Evolutionary conservation across 164 flowering plant species (phyloP).

Genomic region (Vitis cinerea): DNA sequence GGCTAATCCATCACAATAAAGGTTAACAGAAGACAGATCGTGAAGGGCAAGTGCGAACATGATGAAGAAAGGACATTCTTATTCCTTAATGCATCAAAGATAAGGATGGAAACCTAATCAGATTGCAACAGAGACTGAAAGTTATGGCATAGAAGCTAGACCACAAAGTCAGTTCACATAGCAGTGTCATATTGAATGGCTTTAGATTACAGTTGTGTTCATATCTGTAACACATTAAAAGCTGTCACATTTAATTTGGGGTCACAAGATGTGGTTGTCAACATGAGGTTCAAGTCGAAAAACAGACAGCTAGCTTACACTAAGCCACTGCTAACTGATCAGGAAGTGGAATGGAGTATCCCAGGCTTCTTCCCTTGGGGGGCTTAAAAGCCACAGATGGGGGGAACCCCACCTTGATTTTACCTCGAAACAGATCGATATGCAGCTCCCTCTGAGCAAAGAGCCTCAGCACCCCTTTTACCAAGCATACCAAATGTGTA

Average conservation of each 20-base stretch:
- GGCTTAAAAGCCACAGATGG: not conserved
- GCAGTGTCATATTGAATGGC: not conserved
- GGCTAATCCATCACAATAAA: not conserved
- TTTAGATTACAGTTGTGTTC: not conserved
- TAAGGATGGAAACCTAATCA: slow-evolving; percentile 11
- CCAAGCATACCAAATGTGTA: too few species aligned
- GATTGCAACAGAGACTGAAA: not conserved
- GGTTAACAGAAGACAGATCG: not conserved
- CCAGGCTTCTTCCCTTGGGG: not conserved
- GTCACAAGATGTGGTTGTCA: too few species aligned
- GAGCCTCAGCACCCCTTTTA: too few species aligned
- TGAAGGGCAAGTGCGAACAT: not conserved
- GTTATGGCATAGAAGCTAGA: not conserved
- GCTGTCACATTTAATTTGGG: not conserved
- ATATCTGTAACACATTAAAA: not conserved
- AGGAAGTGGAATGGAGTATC: not conserved
- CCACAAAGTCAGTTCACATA: not conserved
- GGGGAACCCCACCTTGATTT: not conserved
- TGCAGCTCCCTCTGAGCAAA: too few species aligned
- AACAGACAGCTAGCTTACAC: too few species aligned
- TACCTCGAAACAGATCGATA: too few species aligned
- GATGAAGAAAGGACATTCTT: not conserved
- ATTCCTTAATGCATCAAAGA: slow-evolving; percentile 10
- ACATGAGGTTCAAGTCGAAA: too few species aligned
- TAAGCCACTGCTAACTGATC: too few species aligned